phyloP scores from a whole-genome alignment of 495 filamentous ascomycete species.

The Annulohypoxylon stygium region DNA sequence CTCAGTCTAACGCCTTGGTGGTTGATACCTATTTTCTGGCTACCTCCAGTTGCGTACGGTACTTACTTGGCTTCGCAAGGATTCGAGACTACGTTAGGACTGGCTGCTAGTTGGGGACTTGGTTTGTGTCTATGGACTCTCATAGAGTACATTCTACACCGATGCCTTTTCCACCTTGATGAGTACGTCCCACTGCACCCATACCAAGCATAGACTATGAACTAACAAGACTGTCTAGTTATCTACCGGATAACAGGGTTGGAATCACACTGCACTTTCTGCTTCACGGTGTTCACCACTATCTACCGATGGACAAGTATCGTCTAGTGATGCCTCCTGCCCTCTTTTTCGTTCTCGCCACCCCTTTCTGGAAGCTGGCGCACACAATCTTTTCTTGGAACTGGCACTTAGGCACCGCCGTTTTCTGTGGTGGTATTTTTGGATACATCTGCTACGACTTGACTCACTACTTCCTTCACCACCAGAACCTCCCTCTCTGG shows the following conservation, averaged over 20 bases:
- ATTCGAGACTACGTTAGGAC: constrained; percentile 53
- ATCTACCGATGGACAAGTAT: constrained; percentile 97
- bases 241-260: constrained; percentile 92
- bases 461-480: constrained; percentile 99
- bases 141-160: constrained; percentile 90
- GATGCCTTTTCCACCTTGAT: constrained; percentile 95
- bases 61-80: constrained; percentile 74
- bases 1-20: constrained; percentile 95
- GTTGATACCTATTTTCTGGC: constrained; percentile 85
- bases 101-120: constrained; percentile 69
- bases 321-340: constrained; percentile 97
- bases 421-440: constrained; percentile 91
- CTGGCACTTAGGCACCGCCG: constrained; percentile 81
- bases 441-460: constrained; percentile 97
- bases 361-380: constrained; percentile 93
- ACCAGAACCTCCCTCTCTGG: constrained; percentile 89
- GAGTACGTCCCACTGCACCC: constrained; percentile 66
- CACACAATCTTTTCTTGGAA: constrained; percentile 86
- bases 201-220: constrained; percentile 13
- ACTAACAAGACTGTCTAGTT: constrained; percentile 61
- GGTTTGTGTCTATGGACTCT: constrained; percentile 88
- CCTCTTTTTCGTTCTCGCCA: constrained; percentile 85
- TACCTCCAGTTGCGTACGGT: constrained; percentile 83
- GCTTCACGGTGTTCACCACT: constrained; percentile 98
- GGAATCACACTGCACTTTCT: constrained; percentile 90